These are phyloP conservation scores for Boletus speciosus DNA, from an alignment of 768 basidiomycete genomes.

Conservation along the genomic window DNA sequence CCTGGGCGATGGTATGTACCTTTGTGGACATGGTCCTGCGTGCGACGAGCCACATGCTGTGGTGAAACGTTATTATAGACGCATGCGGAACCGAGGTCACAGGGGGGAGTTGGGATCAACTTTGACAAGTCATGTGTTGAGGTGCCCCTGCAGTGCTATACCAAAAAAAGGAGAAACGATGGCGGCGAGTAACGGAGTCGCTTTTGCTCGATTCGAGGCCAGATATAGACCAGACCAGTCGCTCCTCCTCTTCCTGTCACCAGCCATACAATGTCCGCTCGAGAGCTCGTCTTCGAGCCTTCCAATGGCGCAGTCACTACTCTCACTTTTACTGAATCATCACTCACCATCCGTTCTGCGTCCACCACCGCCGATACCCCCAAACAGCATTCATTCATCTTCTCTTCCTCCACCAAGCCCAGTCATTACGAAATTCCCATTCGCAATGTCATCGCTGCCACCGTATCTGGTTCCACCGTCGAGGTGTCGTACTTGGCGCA, in stretches of 20 bases:
- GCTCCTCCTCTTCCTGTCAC: neutral
- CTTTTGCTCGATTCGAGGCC: neutral
- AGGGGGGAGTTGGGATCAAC: too few species aligned
- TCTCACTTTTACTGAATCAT: conserved; percentile 28
- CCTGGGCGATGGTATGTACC: conserved; percentile 65
- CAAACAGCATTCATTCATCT: conserved; percentile 9
- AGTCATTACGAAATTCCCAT: conserved; percentile 33
- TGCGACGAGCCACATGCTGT: neutral
- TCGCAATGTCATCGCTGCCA: conserved; percentile 55
- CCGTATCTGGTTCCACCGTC: conserved; percentile 35
- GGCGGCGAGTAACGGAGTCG: too few species aligned
- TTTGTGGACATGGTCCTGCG: conserved; percentile 28
- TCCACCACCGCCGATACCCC: neutral
- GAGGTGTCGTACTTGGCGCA: conserved; percentile 52
- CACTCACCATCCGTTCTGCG: conserved; percentile 28
- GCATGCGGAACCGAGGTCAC: conserved; percentile 1
- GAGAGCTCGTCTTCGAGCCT: conserved; percentile 19
- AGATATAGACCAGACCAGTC: conserved; percentile 1
- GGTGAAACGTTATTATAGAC: neutral
- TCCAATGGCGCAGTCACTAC: conserved; percentile 9
- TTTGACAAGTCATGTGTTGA: too few species aligned
- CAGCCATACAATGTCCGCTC: conserved; percentile 13
- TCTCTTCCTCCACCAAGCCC: neutral
- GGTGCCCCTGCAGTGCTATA: too few species aligned
- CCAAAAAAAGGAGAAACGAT: neutral